Conservation (phyloP, 805 yeast genomes). For the Candida morakotiae region DNA sequence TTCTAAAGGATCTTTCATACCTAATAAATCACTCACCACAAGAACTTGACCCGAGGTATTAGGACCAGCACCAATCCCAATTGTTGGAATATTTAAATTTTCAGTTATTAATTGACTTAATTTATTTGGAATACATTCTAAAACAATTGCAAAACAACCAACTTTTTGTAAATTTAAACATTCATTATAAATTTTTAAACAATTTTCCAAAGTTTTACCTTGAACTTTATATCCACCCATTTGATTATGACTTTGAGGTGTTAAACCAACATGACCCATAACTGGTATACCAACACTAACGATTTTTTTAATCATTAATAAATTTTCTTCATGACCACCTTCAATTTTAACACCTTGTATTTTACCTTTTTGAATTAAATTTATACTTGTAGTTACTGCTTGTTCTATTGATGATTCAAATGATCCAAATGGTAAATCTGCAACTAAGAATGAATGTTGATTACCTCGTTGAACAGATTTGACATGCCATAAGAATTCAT, state of each 20-base stretch:
- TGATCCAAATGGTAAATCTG: constrained; percentile 87
- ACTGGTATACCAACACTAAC: constrained; percentile 78
- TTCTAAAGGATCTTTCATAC: constrained; percentile 56
- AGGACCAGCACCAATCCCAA: constrained; percentile 95
- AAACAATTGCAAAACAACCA: constrained; percentile 70
- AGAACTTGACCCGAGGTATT: constrained; percentile 84
- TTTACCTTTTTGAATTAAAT: constrained; percentile 52
- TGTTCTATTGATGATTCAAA: constrained; percentile 63
- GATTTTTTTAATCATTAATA: constrained; percentile 51
- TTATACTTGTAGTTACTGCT: constrained; percentile 57
- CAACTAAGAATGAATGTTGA: constrained; percentile 61
- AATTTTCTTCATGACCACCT: constrained; percentile 60
- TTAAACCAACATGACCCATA: constrained; percentile 86
- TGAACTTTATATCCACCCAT: constrained; percentile 88
- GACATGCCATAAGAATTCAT: constrained; percentile 75
- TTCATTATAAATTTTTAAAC: constrained; percentile 56
- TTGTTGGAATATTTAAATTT: constrained; percentile 66
- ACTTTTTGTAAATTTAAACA: constrained; percentile 67
- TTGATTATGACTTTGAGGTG: constrained; percentile 80
- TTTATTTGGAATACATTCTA: constrained; percentile 83
- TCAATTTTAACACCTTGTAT: constrained; percentile 79
- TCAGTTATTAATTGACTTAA: constrained; percentile 64
- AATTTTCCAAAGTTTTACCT: constrained; percentile 56
- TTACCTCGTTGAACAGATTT: constrained; percentile 74
- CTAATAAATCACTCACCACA: constrained; percentile 81